Percentiles rank a stretch among this genome's conserved stretches.
Conservation (phyloP, 805 yeast genomes). For the Debaryomyces castellii region DNA sequence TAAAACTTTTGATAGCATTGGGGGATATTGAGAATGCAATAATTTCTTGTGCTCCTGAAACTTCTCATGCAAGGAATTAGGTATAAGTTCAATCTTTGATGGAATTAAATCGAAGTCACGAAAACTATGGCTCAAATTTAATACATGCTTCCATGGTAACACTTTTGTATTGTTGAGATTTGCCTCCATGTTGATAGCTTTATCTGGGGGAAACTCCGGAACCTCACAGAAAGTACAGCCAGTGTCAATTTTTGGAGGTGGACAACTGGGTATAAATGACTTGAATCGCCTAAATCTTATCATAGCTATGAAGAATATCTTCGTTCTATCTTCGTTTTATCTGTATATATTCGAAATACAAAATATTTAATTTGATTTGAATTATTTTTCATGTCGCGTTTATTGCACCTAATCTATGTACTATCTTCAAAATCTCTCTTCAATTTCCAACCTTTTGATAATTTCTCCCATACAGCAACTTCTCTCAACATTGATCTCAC, state of each 20-base stretch:
- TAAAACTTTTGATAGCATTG: constrained; percentile 48
- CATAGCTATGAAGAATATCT: background rate
- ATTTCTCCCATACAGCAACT: constrained; percentile 67
- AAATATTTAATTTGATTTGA: background rate
- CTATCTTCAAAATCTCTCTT: constrained; percentile 42
- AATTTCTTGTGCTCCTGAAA: constrained; percentile 28
- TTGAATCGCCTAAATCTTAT: constrained; percentile 2
- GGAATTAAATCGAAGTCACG: constrained; percentile 43
- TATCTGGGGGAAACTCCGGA: constrained; percentile 39
- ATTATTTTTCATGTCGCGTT: background rate
- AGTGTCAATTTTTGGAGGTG: constrained; percentile 52
- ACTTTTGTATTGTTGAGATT: constrained; percentile 50
- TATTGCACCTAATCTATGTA: background rate
- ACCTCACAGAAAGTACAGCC: constrained; percentile 60
- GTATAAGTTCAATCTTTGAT: constrained; percentile 48
- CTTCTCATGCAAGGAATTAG: constrained; percentile 43
- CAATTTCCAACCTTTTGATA: constrained; percentile 61
- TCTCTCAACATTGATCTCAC: constrained; percentile 67
- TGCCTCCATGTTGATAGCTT: constrained; percentile 38
- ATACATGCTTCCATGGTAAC: constrained; percentile 53
- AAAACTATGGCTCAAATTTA: constrained; percentile 48
- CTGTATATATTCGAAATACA: no score
- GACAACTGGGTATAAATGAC: constrained; percentile 34
- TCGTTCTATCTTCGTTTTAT: background rate
- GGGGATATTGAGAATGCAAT: constrained; percentile 48